A percentile compares a stretch with the other conserved stretches of the same genome.
phyloP scores from a whole-genome alignment of 225 moss, liverwort and hornwort species.

The Neckera pumila region DNA sequence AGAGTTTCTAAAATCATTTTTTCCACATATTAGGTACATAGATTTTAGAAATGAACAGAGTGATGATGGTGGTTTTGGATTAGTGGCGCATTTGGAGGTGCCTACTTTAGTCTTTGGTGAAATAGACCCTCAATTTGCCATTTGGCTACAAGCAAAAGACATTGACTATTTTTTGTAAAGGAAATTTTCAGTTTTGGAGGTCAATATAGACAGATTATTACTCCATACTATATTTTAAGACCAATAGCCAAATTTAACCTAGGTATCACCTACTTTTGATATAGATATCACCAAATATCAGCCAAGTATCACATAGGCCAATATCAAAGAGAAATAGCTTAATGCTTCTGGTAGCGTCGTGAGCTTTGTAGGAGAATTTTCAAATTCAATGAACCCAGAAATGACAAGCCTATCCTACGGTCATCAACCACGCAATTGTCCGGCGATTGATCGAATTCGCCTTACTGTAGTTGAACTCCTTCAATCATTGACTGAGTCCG shows the following conservation, averaged over 20 bases:
- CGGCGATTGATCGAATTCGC: background rate
- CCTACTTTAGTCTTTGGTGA: fast-evolving
- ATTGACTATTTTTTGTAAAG: background rate
- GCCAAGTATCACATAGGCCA: too few relatives aligned
- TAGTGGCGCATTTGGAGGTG: fast-evolving
- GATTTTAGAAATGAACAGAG: background rate
- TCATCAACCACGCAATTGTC: background rate
- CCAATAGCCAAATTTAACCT: too few relatives aligned
- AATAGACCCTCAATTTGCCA: background rate
- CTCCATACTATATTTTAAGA: fast-evolving
- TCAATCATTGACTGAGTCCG: background rate
- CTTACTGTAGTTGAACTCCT: background rate
- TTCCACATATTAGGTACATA: fast-evolving
- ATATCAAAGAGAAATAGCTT: too few relatives aligned
- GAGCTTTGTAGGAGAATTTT: background rate
- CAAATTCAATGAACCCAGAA: background rate
- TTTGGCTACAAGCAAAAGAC: background rate
- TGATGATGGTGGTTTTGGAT: background rate
- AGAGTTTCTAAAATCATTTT: background rate
- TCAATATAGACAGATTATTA: too few relatives aligned
- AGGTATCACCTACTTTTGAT: too few relatives aligned
- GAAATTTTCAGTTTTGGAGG: background rate
- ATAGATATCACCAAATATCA: too few relatives aligned
- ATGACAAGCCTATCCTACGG: background rate
- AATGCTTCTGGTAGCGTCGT: background rate